A percentile compares a stretch with the other conserved stretches of the same genome.
Conservation (phyloP, 192 early-diverging fungal genomes). For the Phlyctochytrium planicorne region DNA sequence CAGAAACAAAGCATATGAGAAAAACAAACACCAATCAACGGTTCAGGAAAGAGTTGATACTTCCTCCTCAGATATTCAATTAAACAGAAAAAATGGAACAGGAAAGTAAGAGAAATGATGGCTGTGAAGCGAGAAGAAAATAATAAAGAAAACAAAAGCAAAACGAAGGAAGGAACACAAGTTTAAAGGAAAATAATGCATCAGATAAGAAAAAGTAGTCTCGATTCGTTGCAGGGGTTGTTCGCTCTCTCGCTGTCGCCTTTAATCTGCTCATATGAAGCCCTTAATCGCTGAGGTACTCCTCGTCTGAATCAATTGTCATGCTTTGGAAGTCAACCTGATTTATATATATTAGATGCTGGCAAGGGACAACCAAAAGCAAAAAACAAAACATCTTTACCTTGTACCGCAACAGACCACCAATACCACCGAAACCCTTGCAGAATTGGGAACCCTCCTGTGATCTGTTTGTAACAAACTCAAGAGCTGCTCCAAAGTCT, state of each 20-base stretch:
- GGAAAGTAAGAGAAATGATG: neutral
- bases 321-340: constrained; percentile 33
- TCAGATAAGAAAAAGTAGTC: neutral
- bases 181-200: neutral
- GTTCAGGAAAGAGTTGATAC: neutral
- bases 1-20: neutral
- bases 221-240: neutral
- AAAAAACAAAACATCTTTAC: constrained; percentile 31
- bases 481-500: constrained; percentile 89
- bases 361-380: neutral
- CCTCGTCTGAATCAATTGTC: constrained; percentile 51
- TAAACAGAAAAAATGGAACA: neutral
- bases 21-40: neutral
- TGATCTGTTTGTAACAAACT: constrained; percentile 95
- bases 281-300: constrained; percentile 49
- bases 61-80: neutral
- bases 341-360: too few relatives aligned
- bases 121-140: neutral
- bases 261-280: neutral
- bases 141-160: neutral
- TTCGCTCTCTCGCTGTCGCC: neutral
- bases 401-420: constrained; percentile 94
- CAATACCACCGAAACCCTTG: constrained; percentile 98
- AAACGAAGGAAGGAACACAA: neutral
- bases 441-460: constrained; percentile 98